These are phyloP conservation scores for Trichomonascaceae sp. DNA, from an alignment of 1,139 yeast genomes.

Conservation along the genomic window DNA sequence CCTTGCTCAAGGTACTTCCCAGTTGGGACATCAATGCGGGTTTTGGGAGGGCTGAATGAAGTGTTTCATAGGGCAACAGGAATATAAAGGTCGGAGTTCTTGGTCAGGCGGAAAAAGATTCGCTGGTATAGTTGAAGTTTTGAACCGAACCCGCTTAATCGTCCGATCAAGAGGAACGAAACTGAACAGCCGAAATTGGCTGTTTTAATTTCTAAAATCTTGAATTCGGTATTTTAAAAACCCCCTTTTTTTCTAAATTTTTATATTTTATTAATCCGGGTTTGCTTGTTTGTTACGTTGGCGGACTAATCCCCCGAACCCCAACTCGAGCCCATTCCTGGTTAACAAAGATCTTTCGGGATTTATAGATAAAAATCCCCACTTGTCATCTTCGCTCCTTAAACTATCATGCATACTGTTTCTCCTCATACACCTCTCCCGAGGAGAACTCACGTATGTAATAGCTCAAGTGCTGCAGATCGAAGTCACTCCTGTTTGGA, in stretches of 20 bases:
- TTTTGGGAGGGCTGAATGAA: neutral
- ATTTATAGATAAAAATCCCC: neutral
- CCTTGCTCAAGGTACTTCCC: neutral
- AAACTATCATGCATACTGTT: neutral
- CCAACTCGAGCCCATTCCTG: neutral
- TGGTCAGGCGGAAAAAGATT: neutral
- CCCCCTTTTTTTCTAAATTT: no score
- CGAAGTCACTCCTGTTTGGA: slow-evolving; percentile 6
- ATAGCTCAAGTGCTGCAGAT: neutral
- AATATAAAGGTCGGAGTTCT: neutral
- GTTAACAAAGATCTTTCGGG: neutral
- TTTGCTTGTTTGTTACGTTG: neutral
- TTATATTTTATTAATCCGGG: neutral
- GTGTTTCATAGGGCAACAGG: neutral
- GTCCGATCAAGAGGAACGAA: neutral
- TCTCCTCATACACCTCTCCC: slow-evolving; percentile 5
- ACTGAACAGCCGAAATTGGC: neutral
- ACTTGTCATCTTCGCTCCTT: neutral
- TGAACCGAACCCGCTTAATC: neutral
- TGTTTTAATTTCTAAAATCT: neutral
- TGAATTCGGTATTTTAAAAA: neutral
- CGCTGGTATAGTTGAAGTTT: neutral
- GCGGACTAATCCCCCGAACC: neutral
- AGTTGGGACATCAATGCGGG: neutral
- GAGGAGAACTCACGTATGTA: slow-evolving; percentile 4